Evolutionary conservation across 768 basidiomycete species (phyloP), one percentile per base, ranked within the genome.

Genomic region (Termitomyces sp.): DNA sequence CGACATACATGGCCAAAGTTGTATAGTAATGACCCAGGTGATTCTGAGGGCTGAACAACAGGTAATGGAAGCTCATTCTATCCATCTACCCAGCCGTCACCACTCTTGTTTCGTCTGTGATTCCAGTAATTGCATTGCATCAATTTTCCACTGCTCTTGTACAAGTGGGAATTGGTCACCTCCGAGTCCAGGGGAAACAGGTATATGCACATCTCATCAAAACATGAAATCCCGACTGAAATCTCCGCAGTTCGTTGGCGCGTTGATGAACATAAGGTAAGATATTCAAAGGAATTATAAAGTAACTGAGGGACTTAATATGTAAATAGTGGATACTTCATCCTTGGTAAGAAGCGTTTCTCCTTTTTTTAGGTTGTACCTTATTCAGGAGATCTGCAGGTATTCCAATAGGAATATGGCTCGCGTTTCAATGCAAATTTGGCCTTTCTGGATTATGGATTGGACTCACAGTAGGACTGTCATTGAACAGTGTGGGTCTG

Each of bases 101-200:
- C 8, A 44, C 59, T 1, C 69, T 86, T 8, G 87, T 91, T 13
- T 84, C 90, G 0, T 70, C 76, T 2, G 85, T 93, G 54, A 68
- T 94, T 8, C 90, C 91, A 0, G 73, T 89, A 5, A 83, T 95
- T 4, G 83, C 86, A 6, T 72, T 89, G 22, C 89, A 86, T 77
- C 89, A 96, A 70, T 82, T 95, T 6, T 86, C 94, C 54, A 95
- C 98, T 64, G 91, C 85, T 1, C 74, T 83, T 9, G 68, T 78
- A 4, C 84, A 80, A 0, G 81, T 94, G 9, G 77, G 83, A 0
- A 81, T 78, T 8, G 94, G 93, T 2, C 82, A 95, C 59, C 77
- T 98, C 54, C 81, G 96, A 39, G 88, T 94, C 0, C 75, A 83
- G 31, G 94, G 94, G 22, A 88, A 87, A 69, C 90, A 89, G 72